Base-by-base conservation (phyloP, 805 yeast species). In the Teunomyces barrocoloradensis region DNA sequence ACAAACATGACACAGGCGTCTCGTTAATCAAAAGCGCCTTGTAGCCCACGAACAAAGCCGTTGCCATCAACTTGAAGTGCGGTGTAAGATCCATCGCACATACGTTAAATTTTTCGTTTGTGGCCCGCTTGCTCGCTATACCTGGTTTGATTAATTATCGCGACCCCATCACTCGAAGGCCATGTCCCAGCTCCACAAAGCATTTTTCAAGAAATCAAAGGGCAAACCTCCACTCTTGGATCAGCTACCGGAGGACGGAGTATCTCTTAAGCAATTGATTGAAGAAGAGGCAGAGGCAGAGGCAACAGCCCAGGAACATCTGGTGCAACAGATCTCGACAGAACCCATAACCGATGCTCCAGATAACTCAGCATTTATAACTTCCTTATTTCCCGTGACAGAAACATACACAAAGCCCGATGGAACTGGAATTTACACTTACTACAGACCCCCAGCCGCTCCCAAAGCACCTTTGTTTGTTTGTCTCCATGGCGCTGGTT, bases 401-500 rank as follows among this genome's bases (percentile, higher is more conserved):
- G 63, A 61, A 27, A 46, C 30, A 0, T 62, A 60, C 45, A 17
- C 29, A 1, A 51, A 59, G 30, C 40, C 52, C n/a, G 41, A 12
- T 10, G 41, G 43, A 5, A 51, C 51, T 3, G 9, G 18, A 10
- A 56, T 73, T 45, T 58, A 83, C 49, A 78, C 82, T 0, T 87
- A 82, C 60, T 87, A 74, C 54, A 69, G 70, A 6, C 71, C 80
- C 0, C 91, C 96, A 0, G 21, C 36, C 0, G 45, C 55, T 0
- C 50, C 56, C 1, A 56, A 59, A 0, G 60, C 72, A 0, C 89
- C 95, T 0, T 56, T 89, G 1, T 82, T 87, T 55, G 68, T 94
- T 1, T 82, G 84, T 54, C 94, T 89, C 53, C 99, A 94, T 64
- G 99, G 99, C 2, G 97, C 97, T 1, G 99, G 98, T 0, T 90